Conservation (phyloP, 2,329 filamentous ascomycete genomes). For the Botrytis aclada region DNA sequence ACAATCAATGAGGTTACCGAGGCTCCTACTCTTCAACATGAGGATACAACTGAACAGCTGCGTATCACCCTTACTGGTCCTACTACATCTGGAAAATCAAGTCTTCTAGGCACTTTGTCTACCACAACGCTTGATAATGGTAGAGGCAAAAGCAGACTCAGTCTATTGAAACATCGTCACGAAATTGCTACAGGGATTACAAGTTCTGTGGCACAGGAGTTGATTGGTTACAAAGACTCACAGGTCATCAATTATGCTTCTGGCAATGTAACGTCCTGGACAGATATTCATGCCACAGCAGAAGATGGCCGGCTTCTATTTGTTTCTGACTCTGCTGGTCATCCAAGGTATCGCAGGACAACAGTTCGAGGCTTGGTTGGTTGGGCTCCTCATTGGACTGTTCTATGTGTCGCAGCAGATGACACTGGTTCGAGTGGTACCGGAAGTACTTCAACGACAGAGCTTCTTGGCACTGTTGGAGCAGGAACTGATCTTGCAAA, state of each 20-base stretch:
- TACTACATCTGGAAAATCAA: slow-evolving; percentile 90
- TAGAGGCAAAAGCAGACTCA: slow-evolving; percentile 82
- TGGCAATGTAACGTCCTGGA: slow-evolving; percentile 86
- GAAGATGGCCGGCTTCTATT: slow-evolving; percentile 76
- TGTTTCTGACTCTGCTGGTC: slow-evolving; percentile 87
- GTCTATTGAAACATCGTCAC: slow-evolving; percentile 86
- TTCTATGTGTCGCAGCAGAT: slow-evolving; percentile 83
- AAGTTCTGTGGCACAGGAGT: slow-evolving; percentile 89
- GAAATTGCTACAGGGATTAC: slow-evolving; percentile 90
- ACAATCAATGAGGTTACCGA: neutral
- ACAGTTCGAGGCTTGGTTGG: slow-evolving; percentile 87
- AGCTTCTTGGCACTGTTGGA: slow-evolving; percentile 49
- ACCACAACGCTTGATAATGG: slow-evolving; percentile 90
- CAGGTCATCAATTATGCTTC: slow-evolving; percentile 79
- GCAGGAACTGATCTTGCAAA: slow-evolving; percentile 68
- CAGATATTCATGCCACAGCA: slow-evolving; percentile 82
- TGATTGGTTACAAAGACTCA: slow-evolving; percentile 72
- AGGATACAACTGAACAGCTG: slow-evolving; percentile 58
- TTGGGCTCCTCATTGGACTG: slow-evolving; percentile 92
- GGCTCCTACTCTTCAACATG: neutral
- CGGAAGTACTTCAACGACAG: slow-evolving; percentile 48
- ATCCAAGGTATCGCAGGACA: slow-evolving; percentile 84
- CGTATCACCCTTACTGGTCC: slow-evolving; percentile 85
- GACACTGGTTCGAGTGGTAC: slow-evolving; percentile 46
- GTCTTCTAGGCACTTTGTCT: slow-evolving; percentile 80